phyloP scores from a whole-genome alignment of 805 yeast species.

The Vanderwaltozyma verrucispora region DNA sequence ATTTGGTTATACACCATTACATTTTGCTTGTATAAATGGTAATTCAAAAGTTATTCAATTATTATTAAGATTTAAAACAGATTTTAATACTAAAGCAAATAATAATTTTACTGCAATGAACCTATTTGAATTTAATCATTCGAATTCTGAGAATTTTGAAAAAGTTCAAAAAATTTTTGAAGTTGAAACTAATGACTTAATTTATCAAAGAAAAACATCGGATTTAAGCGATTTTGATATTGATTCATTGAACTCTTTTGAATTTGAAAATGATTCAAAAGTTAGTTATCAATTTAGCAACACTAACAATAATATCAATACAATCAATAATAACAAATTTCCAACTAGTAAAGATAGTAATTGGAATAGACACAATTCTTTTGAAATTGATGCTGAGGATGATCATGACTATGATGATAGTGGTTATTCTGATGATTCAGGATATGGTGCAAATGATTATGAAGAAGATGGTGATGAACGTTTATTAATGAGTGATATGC shows the following conservation, averaged over 20 bases:
- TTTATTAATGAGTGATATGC: slow-evolving; percentile 12
- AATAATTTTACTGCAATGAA: slow-evolving; percentile 36
- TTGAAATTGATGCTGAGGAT: too few species aligned
- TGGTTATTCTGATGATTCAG: slow-evolving; percentile 8
- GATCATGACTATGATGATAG: neutral
- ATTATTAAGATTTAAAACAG: slow-evolving; percentile 56
- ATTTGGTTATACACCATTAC: slow-evolving; percentile 80
- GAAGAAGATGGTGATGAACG: slow-evolving; percentile 9
- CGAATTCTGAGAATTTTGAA: slow-evolving; percentile 17
- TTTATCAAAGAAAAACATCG: neutral
- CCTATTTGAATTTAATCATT: slow-evolving; percentile 26
- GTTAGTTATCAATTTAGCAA: neutral
- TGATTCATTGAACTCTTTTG: slow-evolving; percentile 2
- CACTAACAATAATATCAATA: neutral
- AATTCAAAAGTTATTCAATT: slow-evolving; percentile 54
- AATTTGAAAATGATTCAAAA: neutral
- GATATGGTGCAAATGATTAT: slow-evolving; percentile 17
- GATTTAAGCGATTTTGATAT: slow-evolving; percentile 2
- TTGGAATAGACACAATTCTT: too few species aligned
- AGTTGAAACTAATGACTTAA: neutral
- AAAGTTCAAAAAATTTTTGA: slow-evolving; percentile 1
- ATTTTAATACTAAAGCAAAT: slow-evolving; percentile 39
- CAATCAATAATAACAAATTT: neutral
- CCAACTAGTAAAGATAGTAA: too few species aligned
- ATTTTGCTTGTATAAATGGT: slow-evolving; percentile 73